A percentile compares a stretch with the other conserved stretches of the same genome.
These are phyloP conservation scores for Irpex sp. DNA, from an alignment of 1,284 basidiomycete genomes.

Conservation along the genomic window DNA sequence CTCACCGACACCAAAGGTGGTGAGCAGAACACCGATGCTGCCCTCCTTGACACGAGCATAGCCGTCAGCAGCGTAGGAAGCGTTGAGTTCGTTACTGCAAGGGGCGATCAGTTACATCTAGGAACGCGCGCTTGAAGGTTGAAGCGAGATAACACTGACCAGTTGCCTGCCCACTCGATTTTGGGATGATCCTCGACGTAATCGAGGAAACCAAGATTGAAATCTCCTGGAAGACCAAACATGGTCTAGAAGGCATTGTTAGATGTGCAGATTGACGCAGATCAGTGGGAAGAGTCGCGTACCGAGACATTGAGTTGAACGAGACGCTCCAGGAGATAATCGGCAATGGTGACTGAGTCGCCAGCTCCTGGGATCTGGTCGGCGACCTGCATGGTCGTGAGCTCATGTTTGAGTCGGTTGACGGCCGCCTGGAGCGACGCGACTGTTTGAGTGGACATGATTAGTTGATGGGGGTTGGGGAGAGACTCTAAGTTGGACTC, in stretches of 20 bases:
- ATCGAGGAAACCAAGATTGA: conserved; percentile 85
- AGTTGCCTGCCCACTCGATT: conserved; percentile 90
- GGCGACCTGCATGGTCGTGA: conserved; percentile 38
- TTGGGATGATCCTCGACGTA: conserved; percentile 78
- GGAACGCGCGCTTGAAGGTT: background rate
- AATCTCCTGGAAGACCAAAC: conserved; percentile 92
- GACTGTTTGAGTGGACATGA: conserved; percentile 19
- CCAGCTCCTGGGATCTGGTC: conserved; percentile 27
- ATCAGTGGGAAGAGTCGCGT: conserved; percentile 22
- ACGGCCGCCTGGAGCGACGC: conserved; percentile 47
- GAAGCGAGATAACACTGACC: conserved; percentile 38
- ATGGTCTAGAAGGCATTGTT: conserved; percentile 44
- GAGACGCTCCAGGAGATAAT: conserved; percentile 71
- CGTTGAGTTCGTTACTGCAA: conserved; percentile 79
- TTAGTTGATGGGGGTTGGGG: conserved; percentile 1
- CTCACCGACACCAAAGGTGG: conserved; percentile 92
- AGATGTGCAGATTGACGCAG: background rate
- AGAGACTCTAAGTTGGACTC: background rate
- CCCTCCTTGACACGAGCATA: conserved; percentile 83
- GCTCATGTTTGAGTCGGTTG: conserved; percentile 48
- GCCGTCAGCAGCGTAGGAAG: conserved; percentile 91
- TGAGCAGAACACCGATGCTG: conserved; percentile 70
- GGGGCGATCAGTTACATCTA: background rate
- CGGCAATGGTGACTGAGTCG: conserved; percentile 54
- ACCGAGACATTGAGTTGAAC: conserved; percentile 66